Evolutionary conservation across 257 asterid genomes (phyloP).

Genomic region (Avicennia marina): DNA sequence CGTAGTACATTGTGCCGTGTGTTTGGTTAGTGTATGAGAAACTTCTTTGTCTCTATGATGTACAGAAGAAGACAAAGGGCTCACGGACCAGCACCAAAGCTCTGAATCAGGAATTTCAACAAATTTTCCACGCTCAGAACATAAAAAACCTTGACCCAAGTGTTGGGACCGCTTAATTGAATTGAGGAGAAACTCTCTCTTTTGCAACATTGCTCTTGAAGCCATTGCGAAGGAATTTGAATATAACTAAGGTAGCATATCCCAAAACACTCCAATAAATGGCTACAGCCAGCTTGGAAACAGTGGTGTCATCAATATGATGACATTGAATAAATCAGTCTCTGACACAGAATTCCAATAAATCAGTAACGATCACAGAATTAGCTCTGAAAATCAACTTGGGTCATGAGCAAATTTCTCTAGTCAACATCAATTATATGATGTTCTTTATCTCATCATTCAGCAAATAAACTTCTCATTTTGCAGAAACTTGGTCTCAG

Average conservation of each 20-base stretch:
- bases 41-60: constrained; percentile 31
- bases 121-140: constrained; percentile 40
- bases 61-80: constrained; percentile 30
- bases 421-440: constrained; percentile 2
- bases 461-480: constrained; percentile 1
- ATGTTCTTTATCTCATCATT: background rate
- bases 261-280: constrained; percentile 19
- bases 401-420: background rate
- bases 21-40: constrained; percentile 24
- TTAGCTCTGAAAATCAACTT: background rate
- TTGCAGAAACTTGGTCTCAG: background rate
- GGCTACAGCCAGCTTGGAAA: constrained; percentile 2
- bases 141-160: constrained; percentile 36
- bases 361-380: constrained; percentile 19
- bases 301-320: too few species aligned
- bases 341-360: constrained; percentile 18
- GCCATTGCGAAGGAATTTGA: constrained; percentile 51
- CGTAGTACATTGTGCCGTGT: constrained; percentile 17
- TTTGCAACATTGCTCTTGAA: constrained; percentile 66
- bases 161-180: constrained; percentile 32
- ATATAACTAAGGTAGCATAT: constrained; percentile 34
- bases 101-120: constrained; percentile 34
- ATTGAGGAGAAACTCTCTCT: constrained; percentile 48
- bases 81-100: constrained; percentile 32
- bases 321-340: too few species aligned